Evolutionary conservation across 768 basidiomycete genomes (phyloP).

Genomic region (Mycena olivaceomarginata): DNA sequence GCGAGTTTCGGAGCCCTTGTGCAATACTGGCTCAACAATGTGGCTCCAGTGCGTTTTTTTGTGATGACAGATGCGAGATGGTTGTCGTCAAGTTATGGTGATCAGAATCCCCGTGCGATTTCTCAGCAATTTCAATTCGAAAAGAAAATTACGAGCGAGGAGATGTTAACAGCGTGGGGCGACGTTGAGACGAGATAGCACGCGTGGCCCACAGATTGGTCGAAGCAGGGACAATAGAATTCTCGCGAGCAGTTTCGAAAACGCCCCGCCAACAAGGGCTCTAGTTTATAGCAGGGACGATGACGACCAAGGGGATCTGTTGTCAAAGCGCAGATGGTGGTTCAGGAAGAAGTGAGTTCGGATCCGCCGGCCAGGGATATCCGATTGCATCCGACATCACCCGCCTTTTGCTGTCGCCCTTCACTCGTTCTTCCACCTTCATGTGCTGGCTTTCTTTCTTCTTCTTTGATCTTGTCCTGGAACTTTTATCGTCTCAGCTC

Average conservation of each 20-base stretch:
- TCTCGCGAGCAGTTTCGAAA: no score
- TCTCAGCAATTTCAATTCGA: not conserved
- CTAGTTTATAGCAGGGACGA: not conserved
- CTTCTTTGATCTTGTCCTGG: no score
- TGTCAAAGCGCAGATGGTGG: no score
- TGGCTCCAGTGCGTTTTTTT: not conserved
- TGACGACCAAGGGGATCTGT: no score
- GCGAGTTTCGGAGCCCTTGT: not conserved
- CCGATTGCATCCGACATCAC: no score
- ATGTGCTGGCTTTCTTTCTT: no score
- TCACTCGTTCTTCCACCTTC: no score
- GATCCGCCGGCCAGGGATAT: no score
- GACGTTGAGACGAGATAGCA: not conserved
- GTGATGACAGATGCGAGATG: slow-evolving; percentile 1
- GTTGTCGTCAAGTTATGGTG: slow-evolving; percentile 1
- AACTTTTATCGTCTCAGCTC: no score
- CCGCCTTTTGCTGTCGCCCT: no score
- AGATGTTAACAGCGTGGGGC: not conserved
- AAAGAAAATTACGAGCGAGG: slow-evolving; percentile 1
- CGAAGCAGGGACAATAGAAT: slow-evolving; percentile 2
- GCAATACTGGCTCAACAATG: not conserved
- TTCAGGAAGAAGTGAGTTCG: no score
- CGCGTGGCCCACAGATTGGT: not conserved
- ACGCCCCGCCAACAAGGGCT: not conserved
- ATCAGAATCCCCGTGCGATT: not conserved